Conservation (phyloP, 495 filamentous ascomycete species). For the Opeltia flavorubescens region DNA sequence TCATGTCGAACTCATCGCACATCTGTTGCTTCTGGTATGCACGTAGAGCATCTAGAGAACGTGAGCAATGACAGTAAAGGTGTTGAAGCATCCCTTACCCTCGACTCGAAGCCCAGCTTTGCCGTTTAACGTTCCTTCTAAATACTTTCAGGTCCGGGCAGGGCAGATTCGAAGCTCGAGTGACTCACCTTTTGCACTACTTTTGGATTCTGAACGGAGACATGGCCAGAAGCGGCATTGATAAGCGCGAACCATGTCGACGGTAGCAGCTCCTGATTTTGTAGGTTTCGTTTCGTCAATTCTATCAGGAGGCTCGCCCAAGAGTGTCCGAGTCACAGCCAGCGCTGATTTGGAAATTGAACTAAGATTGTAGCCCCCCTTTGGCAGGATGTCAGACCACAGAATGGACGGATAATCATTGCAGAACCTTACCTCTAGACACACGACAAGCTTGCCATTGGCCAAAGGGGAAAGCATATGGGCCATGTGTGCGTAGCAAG, state of each 20-base stretch:
- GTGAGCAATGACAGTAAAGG: not conserved
- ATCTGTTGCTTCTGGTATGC: conserved; percentile 54
- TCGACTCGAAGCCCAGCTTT: not conserved
- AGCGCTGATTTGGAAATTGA: conserved; percentile 87
- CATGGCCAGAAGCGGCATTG: conserved; percentile 47
- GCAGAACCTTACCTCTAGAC: conserved; percentile 47
- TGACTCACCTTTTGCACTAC: conserved; percentile 8
- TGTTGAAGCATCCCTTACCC: conserved; percentile 1
- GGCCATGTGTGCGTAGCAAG: conserved; percentile 96
- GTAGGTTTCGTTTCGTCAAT: conserved; percentile 36
- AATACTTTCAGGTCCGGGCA: not conserved
- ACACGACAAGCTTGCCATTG: conserved; percentile 77
- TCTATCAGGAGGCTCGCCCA: conserved; percentile 83
- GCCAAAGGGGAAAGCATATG: conserved; percentile 98
- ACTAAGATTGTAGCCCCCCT: conserved; percentile 86
- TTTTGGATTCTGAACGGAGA: conserved; percentile 33
- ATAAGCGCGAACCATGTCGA: conserved; percentile 37
- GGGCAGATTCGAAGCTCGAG: not conserved
- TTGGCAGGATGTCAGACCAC: not conserved
- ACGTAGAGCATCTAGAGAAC: conserved; percentile 52
- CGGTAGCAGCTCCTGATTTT: conserved; percentile 29
- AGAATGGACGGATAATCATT: not conserved
- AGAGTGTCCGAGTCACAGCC: conserved; percentile 79
- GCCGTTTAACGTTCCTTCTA: not conserved
- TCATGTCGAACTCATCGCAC: conserved; percentile 57